Base-by-base conservation (phyloP, 1,284 basidiomycete genomes). In the Ceratobasidium sp. region DNA sequence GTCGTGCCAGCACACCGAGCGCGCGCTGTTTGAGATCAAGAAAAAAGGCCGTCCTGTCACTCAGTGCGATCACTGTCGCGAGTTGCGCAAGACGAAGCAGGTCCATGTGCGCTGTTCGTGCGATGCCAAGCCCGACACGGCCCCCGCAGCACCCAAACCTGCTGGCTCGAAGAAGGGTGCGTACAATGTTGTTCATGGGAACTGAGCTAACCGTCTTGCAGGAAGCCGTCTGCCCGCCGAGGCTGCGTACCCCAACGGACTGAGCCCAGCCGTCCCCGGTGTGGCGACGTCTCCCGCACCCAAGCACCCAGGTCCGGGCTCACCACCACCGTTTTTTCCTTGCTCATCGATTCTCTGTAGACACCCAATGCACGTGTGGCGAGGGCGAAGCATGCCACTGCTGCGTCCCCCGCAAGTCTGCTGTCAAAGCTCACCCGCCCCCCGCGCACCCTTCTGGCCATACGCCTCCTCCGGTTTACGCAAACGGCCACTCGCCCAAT, bases 1-100 rank as follows among this genome's bases (percentile, higher is more conserved):
- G 9, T 86, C 88, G 59, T 94, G 92, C 82, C 89, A 89, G 75
- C 93, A 93, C 81, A 90, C 88, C 76, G 91, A 93, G 80, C 87
- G 93, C 51, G 89, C 92, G 31, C 85, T 93, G 67, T 93, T 90
- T 81, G 91, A 93, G 83, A 90, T 95, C 79, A 91, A 93, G 86
- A 92, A 91, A 83, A 89, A 94, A 83, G 92, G 90, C 62, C 86
- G 92, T 64, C 92, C 92, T 0, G 86, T 92, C n/a, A 93, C 92
- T 1, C 93, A 94, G 82, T 94, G 92, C 82, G 87, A 89, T 75
- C 89, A 90, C 81, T 94, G 92, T 81, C 87, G 91, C 80, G 90
- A 93, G 78, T 86, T 91, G 47, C 86, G 92, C 74, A 93, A 93
- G 85, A 90, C 88, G 62, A 90, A 89, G 82, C 89, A 90, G 83